phyloP scores from a whole-genome alignment of 2,329 filamentous ascomycete species.

The Claviceps sorghi region DNA sequence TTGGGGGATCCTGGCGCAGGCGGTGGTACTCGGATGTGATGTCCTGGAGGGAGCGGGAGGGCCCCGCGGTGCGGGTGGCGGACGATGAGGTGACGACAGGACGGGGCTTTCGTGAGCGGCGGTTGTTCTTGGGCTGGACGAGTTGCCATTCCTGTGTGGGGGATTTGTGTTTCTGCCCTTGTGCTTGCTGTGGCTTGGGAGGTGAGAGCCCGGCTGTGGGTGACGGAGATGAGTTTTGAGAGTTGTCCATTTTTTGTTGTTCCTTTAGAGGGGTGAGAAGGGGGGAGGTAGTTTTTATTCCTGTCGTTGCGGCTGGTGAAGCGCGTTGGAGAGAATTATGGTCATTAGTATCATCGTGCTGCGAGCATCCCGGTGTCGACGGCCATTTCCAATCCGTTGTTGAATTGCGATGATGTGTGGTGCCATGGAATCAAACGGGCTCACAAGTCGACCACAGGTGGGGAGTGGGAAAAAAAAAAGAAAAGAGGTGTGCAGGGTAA shows the following conservation, averaged over 20 bases:
- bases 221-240: neutral
- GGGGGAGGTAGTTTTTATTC: neutral
- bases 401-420: neutral
- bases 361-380: neutral
- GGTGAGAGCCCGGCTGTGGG: neutral
- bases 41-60: constrained; percentile 12
- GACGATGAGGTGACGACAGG: constrained; percentile 3
- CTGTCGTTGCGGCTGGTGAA: neutral
- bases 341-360: neutral
- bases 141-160: constrained; percentile 12
- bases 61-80: neutral
- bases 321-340: neutral
- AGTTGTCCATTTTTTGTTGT: neutral
- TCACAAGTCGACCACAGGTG: neutral
- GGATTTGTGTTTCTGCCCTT: too few relatives aligned
- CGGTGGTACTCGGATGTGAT: constrained; percentile 17
- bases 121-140: constrained; percentile 10
- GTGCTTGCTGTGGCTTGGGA: neutral
- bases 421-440: neutral
- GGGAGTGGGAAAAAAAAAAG: too few relatives aligned
- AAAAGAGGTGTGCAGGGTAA: neutral
- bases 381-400: neutral
- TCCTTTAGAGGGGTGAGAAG: neutral
- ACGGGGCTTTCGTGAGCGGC: constrained; percentile 5
- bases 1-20: constrained; percentile 15